Base-by-base conservation (phyloP, 2,329 filamentous ascomycete species). In the Fusarium sulawesiense region DNA sequence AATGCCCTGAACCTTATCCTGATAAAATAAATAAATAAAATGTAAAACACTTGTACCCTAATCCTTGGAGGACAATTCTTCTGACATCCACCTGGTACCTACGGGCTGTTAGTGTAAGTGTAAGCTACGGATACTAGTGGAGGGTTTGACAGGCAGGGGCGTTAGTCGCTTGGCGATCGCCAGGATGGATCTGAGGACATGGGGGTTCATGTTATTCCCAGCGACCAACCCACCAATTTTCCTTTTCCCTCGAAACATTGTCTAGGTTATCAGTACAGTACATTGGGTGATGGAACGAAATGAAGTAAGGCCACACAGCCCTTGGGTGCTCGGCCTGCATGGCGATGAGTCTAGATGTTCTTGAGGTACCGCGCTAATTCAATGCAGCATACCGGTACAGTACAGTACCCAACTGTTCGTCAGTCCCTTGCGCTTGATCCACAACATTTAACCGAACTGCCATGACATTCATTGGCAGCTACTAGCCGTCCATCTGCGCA, bases 151-250 rank as follows among this genome's bases (percentile, higher is more conserved):
- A 30, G n/a, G 18, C 13, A 21, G 23, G 37, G 45, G 34, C 16
- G 57, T 64, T 64, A 53, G n/a, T 13, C 12, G 25, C 62, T 53
- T 59, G 60, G 62, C 53, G 53, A 64, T 46, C 25, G 20, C 37
- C 8, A 25, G 18, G 27, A 21, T 27, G 20, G 32, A 21, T 27
- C 42, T 18, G 20, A 58, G 27, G 9, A 21, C 27, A 37, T 49
- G 40, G 46, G n/a, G 27, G 27, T 37, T 13, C 46, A 60, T 37
- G 34, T 37, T 37, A 37, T 37, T 37, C 34, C 34, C 11, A 37
- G 18, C 34, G 34, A 37, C 34, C 34, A 37, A n/a, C 34, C 34
- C 34, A 37, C 34, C 34, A n/a, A n/a, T n/a, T 12, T 37, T n/a
- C 18, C 5, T 37, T 37, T 32, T 32, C 30, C 8, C 16, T 37